Conservation (phyloP, 163 green algal genomes). For the Scenedesmus sp. region DNA sequence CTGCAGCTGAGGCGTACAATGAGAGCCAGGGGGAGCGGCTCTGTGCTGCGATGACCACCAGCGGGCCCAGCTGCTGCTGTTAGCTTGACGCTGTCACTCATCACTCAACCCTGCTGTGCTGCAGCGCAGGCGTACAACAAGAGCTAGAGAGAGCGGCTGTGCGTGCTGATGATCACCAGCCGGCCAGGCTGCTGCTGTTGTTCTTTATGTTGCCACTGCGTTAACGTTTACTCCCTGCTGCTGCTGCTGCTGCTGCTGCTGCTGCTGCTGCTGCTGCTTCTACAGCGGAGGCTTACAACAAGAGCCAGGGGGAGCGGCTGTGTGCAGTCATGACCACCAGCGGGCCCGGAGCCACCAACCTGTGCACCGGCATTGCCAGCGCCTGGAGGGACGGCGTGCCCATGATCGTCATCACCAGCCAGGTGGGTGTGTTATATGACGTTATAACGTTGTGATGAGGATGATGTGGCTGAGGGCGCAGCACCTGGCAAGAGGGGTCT, state of each 20-base stretch:
- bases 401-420: conserved; percentile 13
- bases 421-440: not conserved
- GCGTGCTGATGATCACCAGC: not conserved
- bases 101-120: not conserved
- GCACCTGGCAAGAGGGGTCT: not conserved
- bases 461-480: not conserved
- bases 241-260: not conserved
- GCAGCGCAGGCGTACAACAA: conserved; percentile 18
- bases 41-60: not conserved
- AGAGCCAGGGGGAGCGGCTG: conserved; percentile 21
- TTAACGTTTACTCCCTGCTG: not conserved
- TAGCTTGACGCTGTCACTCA: not conserved
- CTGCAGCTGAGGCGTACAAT: not conserved
- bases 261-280: not conserved
- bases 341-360: conserved; percentile 3
- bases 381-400: not conserved
- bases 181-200: too few species aligned
- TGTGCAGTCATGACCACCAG: not conserved
- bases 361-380: conserved; percentile 15
- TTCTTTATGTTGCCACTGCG: too few species aligned
- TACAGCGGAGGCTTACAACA: conserved; percentile 14
- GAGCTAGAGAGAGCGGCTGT: not conserved
- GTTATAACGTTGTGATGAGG: not conserved
- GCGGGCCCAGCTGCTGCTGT: not conserved
- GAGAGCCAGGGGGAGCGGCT: conserved; percentile 13